These are phyloP conservation scores for Postia placenta DNA, from an alignment of 768 basidiomycete genomes.

Conservation along the genomic window DNA sequence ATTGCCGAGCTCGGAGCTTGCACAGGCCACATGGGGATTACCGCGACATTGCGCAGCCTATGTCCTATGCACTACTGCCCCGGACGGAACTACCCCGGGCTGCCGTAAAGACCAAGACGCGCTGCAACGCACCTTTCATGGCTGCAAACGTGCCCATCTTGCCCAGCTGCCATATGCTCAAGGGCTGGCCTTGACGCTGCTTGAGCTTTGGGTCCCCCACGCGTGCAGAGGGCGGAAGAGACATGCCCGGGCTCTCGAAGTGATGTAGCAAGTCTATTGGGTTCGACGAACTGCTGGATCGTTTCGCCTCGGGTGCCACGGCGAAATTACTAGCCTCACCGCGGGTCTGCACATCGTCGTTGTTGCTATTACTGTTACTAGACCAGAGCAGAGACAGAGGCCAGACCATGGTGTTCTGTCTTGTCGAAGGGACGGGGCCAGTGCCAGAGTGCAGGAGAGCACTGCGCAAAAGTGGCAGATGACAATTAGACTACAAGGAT, in stretches of 20 bases:
- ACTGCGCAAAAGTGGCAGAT: not conserved
- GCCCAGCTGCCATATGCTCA: slow-evolving; percentile 67
- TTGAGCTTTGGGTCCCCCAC: slow-evolving; percentile 60
- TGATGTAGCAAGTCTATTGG: slow-evolving; percentile 32
- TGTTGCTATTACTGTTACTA: too few species aligned
- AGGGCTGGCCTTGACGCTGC: slow-evolving; percentile 44
- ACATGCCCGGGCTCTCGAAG: slow-evolving; percentile 62
- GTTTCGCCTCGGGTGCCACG: not conserved
- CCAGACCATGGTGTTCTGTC: slow-evolving; percentile 1
- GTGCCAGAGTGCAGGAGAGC: not conserved
- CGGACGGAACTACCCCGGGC: too few species aligned
- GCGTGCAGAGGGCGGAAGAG: slow-evolving; percentile 66
- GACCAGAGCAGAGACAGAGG: slow-evolving; percentile 5
- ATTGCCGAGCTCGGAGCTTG: too few species aligned
- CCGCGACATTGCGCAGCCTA: too few species aligned
- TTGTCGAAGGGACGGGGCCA: not conserved
- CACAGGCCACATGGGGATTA: too few species aligned
- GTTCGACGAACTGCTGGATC: not conserved
- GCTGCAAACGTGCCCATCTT: slow-evolving; percentile 47
- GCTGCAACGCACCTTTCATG: slow-evolving; percentile 48
- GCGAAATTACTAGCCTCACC: too few species aligned
- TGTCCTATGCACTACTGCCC: too few species aligned
- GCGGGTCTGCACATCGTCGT: too few species aligned
- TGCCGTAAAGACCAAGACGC: not conserved
- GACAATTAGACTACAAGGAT: not conserved